Evolutionary conservation across 805 yeast genomes (phyloP).

Genomic region (Candida sphagnicola): DNA sequence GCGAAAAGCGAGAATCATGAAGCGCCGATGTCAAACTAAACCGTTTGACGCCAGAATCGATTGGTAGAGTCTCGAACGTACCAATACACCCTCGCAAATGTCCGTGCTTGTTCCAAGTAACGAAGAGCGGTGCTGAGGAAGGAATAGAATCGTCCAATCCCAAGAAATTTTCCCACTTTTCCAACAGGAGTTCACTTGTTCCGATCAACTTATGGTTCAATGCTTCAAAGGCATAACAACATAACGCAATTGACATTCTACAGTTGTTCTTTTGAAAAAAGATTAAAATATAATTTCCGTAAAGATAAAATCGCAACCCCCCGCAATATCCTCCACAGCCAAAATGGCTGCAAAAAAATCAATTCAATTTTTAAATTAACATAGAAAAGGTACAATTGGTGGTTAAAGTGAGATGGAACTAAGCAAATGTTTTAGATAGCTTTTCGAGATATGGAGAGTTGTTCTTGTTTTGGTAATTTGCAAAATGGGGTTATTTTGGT

Average conservation of each 20-base stretch:
- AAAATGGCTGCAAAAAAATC: background rate
- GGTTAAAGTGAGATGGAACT: no score
- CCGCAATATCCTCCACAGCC: background rate
- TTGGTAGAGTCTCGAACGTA: constrained; percentile 57
- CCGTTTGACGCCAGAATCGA: constrained; percentile 55
- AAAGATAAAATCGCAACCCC: no score
- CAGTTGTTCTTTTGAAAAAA: background rate
- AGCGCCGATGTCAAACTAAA: constrained; percentile 65
- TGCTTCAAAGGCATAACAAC: constrained; percentile 35
- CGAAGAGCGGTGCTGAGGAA: constrained; percentile 60
- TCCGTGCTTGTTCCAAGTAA: constrained; percentile 71
- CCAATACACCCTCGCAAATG: constrained; percentile 90
- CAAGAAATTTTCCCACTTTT: constrained; percentile 8
- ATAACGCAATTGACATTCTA: constrained; percentile 35
- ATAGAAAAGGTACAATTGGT: no score
- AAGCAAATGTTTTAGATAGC: no score
- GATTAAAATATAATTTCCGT: background rate
- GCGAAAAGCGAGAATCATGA: constrained; percentile 73
- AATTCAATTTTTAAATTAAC: no score
- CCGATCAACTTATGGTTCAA: constrained; percentile 18
- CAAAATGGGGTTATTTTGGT: no score
- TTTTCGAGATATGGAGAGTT: no score
- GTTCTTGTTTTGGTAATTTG: no score
- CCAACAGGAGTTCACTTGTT: constrained; percentile 12
- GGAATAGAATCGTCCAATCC: constrained; percentile 15